phyloP scores from a whole-genome alignment of 2,329 filamentous ascomycete genomes.

The Pezizomycotina sp. region DNA sequence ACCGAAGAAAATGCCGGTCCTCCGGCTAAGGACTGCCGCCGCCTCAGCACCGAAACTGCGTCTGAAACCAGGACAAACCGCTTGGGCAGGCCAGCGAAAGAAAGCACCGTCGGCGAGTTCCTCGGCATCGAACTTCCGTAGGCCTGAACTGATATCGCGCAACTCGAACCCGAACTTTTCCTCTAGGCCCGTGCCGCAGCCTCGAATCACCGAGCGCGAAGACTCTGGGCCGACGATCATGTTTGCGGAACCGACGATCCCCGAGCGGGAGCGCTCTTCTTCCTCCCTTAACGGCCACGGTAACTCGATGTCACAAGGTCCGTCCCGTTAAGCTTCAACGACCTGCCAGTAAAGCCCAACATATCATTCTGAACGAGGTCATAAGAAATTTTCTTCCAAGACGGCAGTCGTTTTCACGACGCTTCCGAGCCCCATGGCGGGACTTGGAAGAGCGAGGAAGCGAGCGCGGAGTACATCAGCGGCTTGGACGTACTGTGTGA shows the following conservation, averaged over 20 bases:
- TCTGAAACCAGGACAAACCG: too few relatives aligned
- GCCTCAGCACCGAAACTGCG: too few relatives aligned
- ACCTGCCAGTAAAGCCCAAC: constrained; percentile 72
- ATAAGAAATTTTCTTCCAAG: constrained; percentile 51
- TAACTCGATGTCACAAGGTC: constrained; percentile 43
- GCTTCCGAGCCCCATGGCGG: constrained; percentile 61
- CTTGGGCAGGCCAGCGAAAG: too few relatives aligned
- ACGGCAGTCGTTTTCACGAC: constrained; percentile 73
- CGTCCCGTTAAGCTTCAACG: constrained; percentile 65
- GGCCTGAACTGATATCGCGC: constrained; percentile 10
- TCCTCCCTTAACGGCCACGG: constrained; percentile 26
- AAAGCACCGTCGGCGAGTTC: too few relatives aligned
- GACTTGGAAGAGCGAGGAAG: constrained; percentile 51
- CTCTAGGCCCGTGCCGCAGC: constrained; percentile 55
- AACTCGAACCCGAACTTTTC: constrained; percentile 40
- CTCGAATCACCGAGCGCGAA: constrained; percentile 48
- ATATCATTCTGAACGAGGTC: constrained; percentile 72
- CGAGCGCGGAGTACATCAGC: constrained; percentile 53
- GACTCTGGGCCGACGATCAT: constrained; percentile 54
- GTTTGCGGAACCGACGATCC: constrained; percentile 43
- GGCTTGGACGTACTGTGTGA: constrained; percentile 42
- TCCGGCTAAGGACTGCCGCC: too few relatives aligned
- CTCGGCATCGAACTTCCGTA: too few relatives aligned
- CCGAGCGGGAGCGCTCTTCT: constrained; percentile 17
- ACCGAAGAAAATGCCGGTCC: too few relatives aligned